Evolutionary conservation across 73 alveolate genomes (phyloP), one percentile per base, ranked within the genome.

Genomic region (Uronychia binucleata): DNA sequence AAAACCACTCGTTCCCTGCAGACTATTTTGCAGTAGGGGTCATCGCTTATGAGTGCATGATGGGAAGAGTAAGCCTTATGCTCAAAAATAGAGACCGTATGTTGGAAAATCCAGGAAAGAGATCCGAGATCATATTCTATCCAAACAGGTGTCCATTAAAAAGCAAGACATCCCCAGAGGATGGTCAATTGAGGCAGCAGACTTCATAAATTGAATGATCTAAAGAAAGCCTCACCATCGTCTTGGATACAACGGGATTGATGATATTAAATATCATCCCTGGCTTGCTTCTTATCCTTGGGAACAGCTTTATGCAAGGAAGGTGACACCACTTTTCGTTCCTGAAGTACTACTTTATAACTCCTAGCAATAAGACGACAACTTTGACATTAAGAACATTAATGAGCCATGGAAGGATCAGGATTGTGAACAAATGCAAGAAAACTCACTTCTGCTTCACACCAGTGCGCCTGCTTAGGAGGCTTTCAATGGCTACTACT

Each of bases 101-200:
- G 85, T 87, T 60, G 99, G 99, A 8, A 94, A 88, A 82, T 87
- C 94, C 26, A 92, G 99, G 84, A 87, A 96, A 77, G 99, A 96
- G 83, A 96, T 96, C 46, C 89, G 97, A 85, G 99, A 96, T 77
- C 78, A 96, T 84, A 95, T 96, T 32, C 78, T 96, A 78, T 89
- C 94, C 26, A 92, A 90, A 78, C 93, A 96, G 91, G 97, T 88
- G 28, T 58, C 86, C 67, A 90, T 96, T 26, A 93, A 79, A 82
- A 90, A 87, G 83, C 79, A 57, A 59, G 96, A 91, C 19, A 60
- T 80, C 26, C 96, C 96, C 57, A 83, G 85, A 34, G 96, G 95
- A 25, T 96, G 98, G 98, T 75, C 94, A 32, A 30, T 92, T 30
- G 97, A 96, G 74, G 93, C 97, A 8, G 98, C 95, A 27, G 99